A percentile compares a stretch with the other conserved stretches of the same genome.
phyloP scores from a whole-genome alignment of 2,329 filamentous ascomycete species.

The Talaromyces sp. region DNA sequence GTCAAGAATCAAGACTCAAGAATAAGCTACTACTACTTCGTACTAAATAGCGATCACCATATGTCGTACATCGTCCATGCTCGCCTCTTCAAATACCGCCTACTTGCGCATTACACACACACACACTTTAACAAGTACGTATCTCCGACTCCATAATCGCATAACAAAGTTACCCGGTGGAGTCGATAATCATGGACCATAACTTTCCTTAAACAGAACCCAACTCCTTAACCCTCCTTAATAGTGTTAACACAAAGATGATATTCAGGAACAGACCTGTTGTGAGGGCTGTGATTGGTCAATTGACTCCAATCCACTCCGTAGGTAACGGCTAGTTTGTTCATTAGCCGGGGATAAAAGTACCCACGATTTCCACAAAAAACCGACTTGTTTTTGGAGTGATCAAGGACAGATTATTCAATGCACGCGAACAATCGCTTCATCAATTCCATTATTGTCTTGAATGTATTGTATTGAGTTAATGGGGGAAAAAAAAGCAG shows the following conservation, averaged over 20 bases:
- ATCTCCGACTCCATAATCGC: background rate
- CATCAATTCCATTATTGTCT: no score
- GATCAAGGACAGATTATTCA: background rate
- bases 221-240: no score
- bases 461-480: background rate
- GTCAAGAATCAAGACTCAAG: background rate
- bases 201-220: background rate
- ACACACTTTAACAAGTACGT: no score
- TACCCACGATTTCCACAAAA: no score
- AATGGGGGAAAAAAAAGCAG: background rate
- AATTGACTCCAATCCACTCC: background rate
- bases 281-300: background rate
- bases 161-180: background rate
- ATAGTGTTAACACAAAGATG: background rate
- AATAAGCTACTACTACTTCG: background rate
- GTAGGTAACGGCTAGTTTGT: background rate
- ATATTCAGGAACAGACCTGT: conserved; percentile 14
- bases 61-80: conserved; percentile 4
- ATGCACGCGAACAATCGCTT: background rate
- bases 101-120: no score
- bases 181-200: background rate
- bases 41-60: conserved; percentile 7
- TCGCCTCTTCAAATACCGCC: background rate
- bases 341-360: background rate
- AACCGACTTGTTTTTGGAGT: background rate